Evolutionary conservation across 2,329 filamentous ascomycete genomes (phyloP), one percentile per base, ranked within the genome.

Genomic region (Ophiostoma novo-ulmi): DNA sequence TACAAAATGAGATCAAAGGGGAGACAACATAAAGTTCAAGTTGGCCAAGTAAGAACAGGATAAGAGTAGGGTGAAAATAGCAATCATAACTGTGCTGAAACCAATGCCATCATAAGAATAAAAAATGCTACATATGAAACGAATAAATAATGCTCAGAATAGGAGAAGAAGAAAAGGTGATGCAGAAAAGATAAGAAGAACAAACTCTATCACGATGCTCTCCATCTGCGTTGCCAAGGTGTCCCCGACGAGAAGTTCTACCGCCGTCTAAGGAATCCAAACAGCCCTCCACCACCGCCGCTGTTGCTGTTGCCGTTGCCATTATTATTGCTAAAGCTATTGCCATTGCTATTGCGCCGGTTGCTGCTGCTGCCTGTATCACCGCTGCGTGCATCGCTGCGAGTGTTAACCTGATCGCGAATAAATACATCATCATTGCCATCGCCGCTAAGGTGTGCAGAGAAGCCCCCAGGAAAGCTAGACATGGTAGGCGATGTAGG

Each of bases 251-350:
- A 58, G 11, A 11, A 26, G 52, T 8, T 13, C 63, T 65, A 65
- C 63, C 35, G 63, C 36, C 63, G 63, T 26, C 63, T 65, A 6
- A 65, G n/a, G 36, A 65, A 39, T 3, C 36, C 63, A 65, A 65
- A 65, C 63, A 65, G 63, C 5, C 69, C 63, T 14, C 66, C 55
- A 22, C 69, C 69, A 13, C 61, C 48, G 44, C 69, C 41, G 31
- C 41, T 65, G n/a, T 39, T 48, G 20, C 35, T 58, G 7, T 2
- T 48, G 41, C 41, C 41, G 65, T 41, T 68, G 36, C n/a, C 35
- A 17, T 7, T 36, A 10, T 17, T 26, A 13, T 58, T 22, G n/a
- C 22, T 17, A 58, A 7, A 10, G 48, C 48, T 14, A 22, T 55
- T 22, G 52, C 52, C 22, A 13, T 26, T 22, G 52, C n/a, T 26